Base-by-base conservation (phyloP, 2,329 filamentous ascomycete genomes). In the Arthrobotrys pseudoclavata region DNA sequence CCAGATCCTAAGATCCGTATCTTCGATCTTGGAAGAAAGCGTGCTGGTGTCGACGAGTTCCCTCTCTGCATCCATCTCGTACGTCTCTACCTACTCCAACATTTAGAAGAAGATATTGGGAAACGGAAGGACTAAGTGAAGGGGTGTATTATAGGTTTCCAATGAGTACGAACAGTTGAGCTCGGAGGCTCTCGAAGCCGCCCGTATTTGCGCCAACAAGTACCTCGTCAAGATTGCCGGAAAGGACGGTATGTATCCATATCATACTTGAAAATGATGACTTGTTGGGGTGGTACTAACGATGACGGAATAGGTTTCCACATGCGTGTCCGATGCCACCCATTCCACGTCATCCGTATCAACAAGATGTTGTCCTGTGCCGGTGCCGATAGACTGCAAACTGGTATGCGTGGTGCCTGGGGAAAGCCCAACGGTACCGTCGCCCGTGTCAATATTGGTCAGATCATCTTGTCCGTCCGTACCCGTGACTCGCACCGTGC, bases 291-390 rank as follows among this genome's bases (percentile, higher is more conserved):
- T 18, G 13, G 2, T 60, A 12, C 64, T 64, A 42, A 76, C 52
- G 6, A n/a, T 26, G 15, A 26, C 15, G 18, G 15, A 47, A 31
- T 18, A 84, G 86, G 86, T 84, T 92, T 92, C 89, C 90, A 92
- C 85, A 87, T 92, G 82, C 90, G 90, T 83, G 88, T 92, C 85
- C 90, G 80, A 79, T 82, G 81, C 85, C 96, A 99, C 90, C 96
- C 96, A 82, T 99, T 93, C 93, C 96, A 99, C 90, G 96, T 99
- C 88, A 92, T 99, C 90, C 96, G 96, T 88, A 99, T 99, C 94
- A 99, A 99, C 94, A 99, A 99, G 92, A 99, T 99, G 96, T 95
- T 99, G 93, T 98, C 96, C 85, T 99, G 96, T 87, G 96, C 96
- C 85, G 96, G 96, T 90, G 96, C 96, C 91, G 96, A 99, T 98